Base-by-base conservation (phyloP, 345 rosid species). In the Clarkia xantiana region DNA sequence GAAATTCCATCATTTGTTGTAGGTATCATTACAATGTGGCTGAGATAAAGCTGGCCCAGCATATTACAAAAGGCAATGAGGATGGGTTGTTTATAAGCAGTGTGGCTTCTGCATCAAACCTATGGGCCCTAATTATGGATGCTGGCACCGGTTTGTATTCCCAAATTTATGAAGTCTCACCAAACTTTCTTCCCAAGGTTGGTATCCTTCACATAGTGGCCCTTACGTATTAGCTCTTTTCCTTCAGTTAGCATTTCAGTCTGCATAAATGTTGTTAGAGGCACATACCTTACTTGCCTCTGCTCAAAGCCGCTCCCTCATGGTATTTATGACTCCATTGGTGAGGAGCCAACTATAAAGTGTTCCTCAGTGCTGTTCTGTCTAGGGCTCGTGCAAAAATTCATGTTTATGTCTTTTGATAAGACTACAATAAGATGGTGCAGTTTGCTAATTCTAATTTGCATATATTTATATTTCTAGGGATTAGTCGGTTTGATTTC, bases 111-210 rank as follows among this genome's bases (percentile, higher is more conserved):
- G 79, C 80, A 62, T 73, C 94, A 38, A 75, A 91, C 59, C 81
- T 91, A 46, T 91, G 98, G 98, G 96, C 98, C 55, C 55, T 91
- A 42, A 91, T 91, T 58, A 90, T 90, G 97, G 97, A 90, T 58
- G 93, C 96, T 9, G 94, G 96, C 56, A 86, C 94, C 55, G 94
- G 94, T 29, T 81, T 78, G 72, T 64, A 71, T 43, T 63, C 70
- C 59, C 96, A 90, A 83, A 80, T 81, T 72, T 76, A 86, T 69
- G 76, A 86, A 71, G 79, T 86, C 56, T 83, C 96, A 11, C 77
- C 79, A 8, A 54, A 47, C 70, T 91, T 91, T 57, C 86, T 91
- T 56, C 79, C 74, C 71, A 91, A 86, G 98, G 98, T 91, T 54
- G 61, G 40, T 55, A 14, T 46, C 42, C 17, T 16, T 47, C 19